A percentile compares a stretch with the other conserved stretches of the same genome.
Conservation (phyloP, 1,284 basidiomycete species). For the Pseudozyma thailandica region DNA sequence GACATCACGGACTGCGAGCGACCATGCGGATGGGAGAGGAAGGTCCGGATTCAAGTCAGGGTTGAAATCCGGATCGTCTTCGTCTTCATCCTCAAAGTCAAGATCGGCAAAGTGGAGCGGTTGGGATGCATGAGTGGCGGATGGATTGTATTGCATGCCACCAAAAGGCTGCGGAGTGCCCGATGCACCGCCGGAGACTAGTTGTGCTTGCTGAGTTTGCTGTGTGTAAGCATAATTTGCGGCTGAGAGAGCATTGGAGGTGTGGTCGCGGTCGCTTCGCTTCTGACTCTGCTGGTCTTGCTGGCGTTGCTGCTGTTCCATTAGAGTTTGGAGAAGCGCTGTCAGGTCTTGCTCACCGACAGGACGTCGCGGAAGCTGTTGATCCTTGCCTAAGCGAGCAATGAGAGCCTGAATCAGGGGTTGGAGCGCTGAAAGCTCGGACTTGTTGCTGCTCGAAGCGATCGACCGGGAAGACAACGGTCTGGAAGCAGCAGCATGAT, state of each 20-base stretch:
- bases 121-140: constrained; percentile 4
- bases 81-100: constrained; percentile 57
- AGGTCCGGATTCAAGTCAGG: constrained; percentile 48
- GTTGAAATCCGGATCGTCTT: constrained; percentile 58
- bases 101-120: constrained; percentile 51
- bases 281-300: constrained; percentile 15
- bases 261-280: neutral
- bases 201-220: constrained; percentile 1
- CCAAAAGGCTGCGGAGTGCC: neutral
- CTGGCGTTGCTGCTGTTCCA: constrained; percentile 52
- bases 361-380: constrained; percentile 26
- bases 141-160: neutral
- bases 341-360: constrained; percentile 57
- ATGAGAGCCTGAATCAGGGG: constrained; percentile 53
- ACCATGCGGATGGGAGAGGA: constrained; percentile 54
- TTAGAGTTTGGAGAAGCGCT: constrained; percentile 50
- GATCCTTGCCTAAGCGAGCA: constrained; percentile 41
- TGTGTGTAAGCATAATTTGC: constrained; percentile 1
- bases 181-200: constrained; percentile 2
- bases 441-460: constrained; percentile 11
- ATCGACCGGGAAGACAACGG: neutral
- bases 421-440: constrained; percentile 37
- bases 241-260: neutral
- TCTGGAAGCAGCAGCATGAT: constrained; percentile 6
- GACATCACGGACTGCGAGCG: constrained; percentile 53